These are phyloP conservation scores for Phoma herbarum DNA, from an alignment of 2,329 filamentous ascomycete species.

Conservation along the genomic window DNA sequence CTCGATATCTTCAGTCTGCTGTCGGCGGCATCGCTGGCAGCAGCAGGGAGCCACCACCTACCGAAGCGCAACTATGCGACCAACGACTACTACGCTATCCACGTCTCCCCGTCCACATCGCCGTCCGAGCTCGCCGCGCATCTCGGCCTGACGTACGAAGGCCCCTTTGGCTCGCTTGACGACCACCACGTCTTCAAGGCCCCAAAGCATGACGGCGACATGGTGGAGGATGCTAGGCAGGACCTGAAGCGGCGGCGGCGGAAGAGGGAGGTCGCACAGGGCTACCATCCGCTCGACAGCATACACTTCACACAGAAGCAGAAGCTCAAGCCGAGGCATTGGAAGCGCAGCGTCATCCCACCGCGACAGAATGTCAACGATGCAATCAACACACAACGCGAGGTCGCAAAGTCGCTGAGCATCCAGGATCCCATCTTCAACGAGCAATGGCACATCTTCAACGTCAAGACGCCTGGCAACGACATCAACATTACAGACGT, in stretches of 20 bases:
- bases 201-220: constrained; percentile 64
- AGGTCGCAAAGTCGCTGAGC: constrained; percentile 64
- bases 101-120: constrained; percentile 72
- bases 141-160: constrained; percentile 82
- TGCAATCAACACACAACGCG: constrained; percentile 58
- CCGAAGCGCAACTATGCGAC: constrained; percentile 75
- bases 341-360: constrained; percentile 63
- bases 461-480: constrained; percentile 80
- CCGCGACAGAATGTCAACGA: constrained; percentile 41
- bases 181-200: constrained; percentile 87
- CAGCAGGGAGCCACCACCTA: constrained; percentile 47
- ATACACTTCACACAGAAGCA: constrained; percentile 85
- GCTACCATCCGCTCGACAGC: constrained; percentile 70
- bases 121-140: constrained; percentile 75
- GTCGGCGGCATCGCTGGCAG: constrained; percentile 45
- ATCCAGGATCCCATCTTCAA: constrained; percentile 91
- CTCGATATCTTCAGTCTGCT: constrained; percentile 58
- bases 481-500: constrained; percentile 96
- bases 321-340: constrained; percentile 66
- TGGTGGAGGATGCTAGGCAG: constrained; percentile 61
- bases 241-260: constrained; percentile 66
- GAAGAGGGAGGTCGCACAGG: constrained; percentile 63
- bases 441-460: constrained; percentile 96
- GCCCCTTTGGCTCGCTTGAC: constrained; percentile 77
- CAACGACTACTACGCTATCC: constrained; percentile 93